Evolutionary conservation across 2,329 filamentous ascomycete genomes (phyloP).

Genomic region (Pseudogymnoascus sp.): DNA sequence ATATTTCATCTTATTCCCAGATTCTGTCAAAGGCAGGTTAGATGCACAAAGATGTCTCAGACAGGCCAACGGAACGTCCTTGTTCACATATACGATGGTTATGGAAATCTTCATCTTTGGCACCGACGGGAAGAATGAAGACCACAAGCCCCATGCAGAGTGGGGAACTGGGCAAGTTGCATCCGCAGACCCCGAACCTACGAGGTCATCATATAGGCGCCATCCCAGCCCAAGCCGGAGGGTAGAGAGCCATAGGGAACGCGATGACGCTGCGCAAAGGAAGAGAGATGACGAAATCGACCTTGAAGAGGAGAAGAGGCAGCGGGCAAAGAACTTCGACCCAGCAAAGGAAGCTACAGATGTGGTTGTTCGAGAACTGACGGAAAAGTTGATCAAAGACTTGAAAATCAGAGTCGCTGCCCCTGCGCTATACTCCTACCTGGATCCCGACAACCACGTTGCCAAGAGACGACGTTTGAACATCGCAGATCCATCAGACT

Average conservation of each 20-base stretch:
- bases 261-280: slow-evolving; percentile 57
- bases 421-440: slow-evolving; percentile 67
- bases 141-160: neutral
- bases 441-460: slow-evolving; percentile 72
- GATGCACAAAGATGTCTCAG: slow-evolving; percentile 76
- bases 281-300: slow-evolving; percentile 71
- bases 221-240: slow-evolving; percentile 17
- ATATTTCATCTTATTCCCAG: slow-evolving; percentile 87
- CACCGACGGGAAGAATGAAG: slow-evolving; percentile 15
- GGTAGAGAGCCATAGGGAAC: slow-evolving; percentile 36
- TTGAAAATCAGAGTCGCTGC: slow-evolving; percentile 81
- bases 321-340: slow-evolving; percentile 79
- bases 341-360: slow-evolving; percentile 79
- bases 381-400: slow-evolving; percentile 78
- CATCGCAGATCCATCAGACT: slow-evolving; percentile 58
- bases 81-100: slow-evolving; percentile 89
- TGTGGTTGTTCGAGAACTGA: slow-evolving; percentile 69
- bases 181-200: neutral
- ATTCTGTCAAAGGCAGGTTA: slow-evolving; percentile 64
- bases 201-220: neutral
- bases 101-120: slow-evolving; percentile 63
- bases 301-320: slow-evolving; percentile 80
- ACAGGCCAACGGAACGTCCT: slow-evolving; percentile 67
- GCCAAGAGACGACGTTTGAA: slow-evolving; percentile 74
- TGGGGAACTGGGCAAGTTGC: neutral